Evolutionary conservation across 1,139 yeast species (phyloP).

Genomic region (Spencermartinsiella ligniputridi): DNA sequence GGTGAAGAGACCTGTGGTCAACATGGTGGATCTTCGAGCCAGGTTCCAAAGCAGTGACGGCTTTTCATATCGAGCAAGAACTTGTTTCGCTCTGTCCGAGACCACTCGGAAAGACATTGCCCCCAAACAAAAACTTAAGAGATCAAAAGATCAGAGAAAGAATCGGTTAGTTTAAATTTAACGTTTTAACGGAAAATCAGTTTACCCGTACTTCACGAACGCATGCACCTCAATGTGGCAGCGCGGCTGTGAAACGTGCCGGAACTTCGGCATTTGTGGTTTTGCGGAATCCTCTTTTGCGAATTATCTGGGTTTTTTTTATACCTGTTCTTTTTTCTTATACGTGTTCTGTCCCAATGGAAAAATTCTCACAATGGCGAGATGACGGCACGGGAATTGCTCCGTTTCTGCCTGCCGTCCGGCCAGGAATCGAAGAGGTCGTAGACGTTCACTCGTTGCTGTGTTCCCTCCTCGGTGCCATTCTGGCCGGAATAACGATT

Average conservation of each 20-base stretch:
- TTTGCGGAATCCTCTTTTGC: too few relatives aligned
- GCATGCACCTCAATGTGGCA: too few relatives aligned
- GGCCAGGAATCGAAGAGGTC: neutral
- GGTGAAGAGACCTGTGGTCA: conserved; percentile 59
- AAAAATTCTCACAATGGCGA: conserved; percentile 38
- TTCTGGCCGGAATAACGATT: conserved; percentile 21
- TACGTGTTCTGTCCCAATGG: conserved; percentile 35
- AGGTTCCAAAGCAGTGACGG: conserved; percentile 56
- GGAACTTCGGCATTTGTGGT: too few relatives aligned
- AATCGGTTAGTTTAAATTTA: too few relatives aligned
- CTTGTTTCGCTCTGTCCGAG: conserved; percentile 68
- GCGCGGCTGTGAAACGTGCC: too few relatives aligned
- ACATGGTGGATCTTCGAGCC: conserved; percentile 66
- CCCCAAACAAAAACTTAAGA: too few relatives aligned
- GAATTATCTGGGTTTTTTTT: too few relatives aligned
- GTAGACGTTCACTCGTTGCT: neutral
- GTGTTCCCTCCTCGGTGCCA: neutral
- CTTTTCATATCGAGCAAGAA: conserved; percentile 61
- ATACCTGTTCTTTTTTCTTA: too few relatives aligned
- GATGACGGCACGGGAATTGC: conserved; percentile 41
- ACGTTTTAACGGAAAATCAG: too few relatives aligned
- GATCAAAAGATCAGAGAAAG: too few relatives aligned
- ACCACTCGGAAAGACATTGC: conserved; percentile 81
- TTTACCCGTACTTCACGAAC: too few relatives aligned
- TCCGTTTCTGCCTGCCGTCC: conserved; percentile 33